Base-by-base conservation (phyloP, 1,284 basidiomycete genomes). In the Cystobasidium pallidum region DNA sequence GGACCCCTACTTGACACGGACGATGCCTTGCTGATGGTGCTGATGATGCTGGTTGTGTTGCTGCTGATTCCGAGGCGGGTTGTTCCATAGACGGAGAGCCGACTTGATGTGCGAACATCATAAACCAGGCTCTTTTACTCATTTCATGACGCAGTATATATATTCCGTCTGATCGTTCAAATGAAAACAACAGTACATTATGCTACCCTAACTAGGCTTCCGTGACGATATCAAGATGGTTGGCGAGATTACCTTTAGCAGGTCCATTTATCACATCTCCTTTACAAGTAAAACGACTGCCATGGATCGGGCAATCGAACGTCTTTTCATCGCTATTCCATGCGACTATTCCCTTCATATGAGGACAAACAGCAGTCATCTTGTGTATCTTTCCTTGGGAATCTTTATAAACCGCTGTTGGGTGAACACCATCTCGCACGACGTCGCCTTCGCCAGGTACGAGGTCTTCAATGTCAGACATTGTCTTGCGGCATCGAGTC, bases 291-390 rank as follows among this genome's bases (percentile, higher is more conserved):
- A 63, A 63, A 3, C 59, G 21, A 30, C 41, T 45, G 32, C 59
- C 59, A 43, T 63, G 59, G 3, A 63, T 63, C 28, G 59, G 59
- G 39, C 59, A 63, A 47, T 63, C 59, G 26, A 63, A 63, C 11
- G 59, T 63, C n/a, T 63, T 63, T 17, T 63, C 59, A 63, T 63
- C 59, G 6, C 41, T 63, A 24, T 63, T 63, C 59, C 59, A 63
- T 3, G 59, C 39, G 6, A 63, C 59, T 30, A 63, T 63, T 2
- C 59, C 59, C 47, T 63, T 63, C 32, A 63, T 30, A 43, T 63
- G 59, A n/a, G 59, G 59, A 24, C 59, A 63, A 15, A 63, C 45
- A 43, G 59, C 59, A 8, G 59, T 63, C 59, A 63, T 63, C n/a
- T 63, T 63, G 39, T 63, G 59, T 30, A 63, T 28, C 19, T 43